phyloP scores from a whole-genome alignment of 768 basidiomycete genomes.

The Tylopilus rubrobrunneus region DNA sequence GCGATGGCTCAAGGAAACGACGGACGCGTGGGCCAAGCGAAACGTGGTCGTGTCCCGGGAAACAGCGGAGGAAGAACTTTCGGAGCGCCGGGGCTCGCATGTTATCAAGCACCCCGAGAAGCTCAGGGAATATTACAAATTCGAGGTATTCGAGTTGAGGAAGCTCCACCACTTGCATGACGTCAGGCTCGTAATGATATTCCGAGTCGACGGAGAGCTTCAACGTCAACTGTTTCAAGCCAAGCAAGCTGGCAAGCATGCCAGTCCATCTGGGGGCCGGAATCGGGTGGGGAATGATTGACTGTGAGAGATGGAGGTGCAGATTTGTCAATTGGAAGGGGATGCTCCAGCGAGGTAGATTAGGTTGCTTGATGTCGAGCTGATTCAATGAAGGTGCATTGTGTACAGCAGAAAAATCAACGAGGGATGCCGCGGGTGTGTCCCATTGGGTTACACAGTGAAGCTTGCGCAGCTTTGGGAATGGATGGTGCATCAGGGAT shows the following conservation, averaged over 20 bases:
- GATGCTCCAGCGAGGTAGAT: constrained; percentile 34
- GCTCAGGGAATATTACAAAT: constrained; percentile 28
- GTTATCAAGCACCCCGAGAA: constrained; percentile 27
- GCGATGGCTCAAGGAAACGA: constrained; percentile 27
- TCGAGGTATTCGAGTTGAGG: constrained; percentile 29
- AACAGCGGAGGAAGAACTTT: constrained; percentile 39
- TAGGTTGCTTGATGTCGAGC: constrained; percentile 33
- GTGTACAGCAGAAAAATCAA: constrained; percentile 30
- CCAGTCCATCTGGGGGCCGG: constrained; percentile 23
- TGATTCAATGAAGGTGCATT: constrained; percentile 34
- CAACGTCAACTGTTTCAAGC: constrained; percentile 41
- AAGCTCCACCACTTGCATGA: constrained; percentile 13
- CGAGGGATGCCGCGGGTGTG: constrained; percentile 15
- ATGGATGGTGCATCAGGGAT: constrained; percentile 31
- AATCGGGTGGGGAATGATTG: constrained; percentile 16
- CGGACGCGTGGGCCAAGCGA: constrained; percentile 27
- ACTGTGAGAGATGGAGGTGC: constrained; percentile 30
- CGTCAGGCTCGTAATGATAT: constrained; percentile 19
- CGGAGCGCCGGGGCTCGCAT: constrained; percentile 35
- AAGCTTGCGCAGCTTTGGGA: constrained; percentile 37
- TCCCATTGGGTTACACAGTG: constrained; percentile 30
- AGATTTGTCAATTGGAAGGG: constrained; percentile 35
- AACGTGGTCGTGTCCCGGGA: constrained; percentile 17
- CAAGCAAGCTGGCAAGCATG: constrained; percentile 37
- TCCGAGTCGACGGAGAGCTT: constrained; percentile 32